Conservation (phyloP, 331 rosid species). For the Prunus yedoensis region DNA sequence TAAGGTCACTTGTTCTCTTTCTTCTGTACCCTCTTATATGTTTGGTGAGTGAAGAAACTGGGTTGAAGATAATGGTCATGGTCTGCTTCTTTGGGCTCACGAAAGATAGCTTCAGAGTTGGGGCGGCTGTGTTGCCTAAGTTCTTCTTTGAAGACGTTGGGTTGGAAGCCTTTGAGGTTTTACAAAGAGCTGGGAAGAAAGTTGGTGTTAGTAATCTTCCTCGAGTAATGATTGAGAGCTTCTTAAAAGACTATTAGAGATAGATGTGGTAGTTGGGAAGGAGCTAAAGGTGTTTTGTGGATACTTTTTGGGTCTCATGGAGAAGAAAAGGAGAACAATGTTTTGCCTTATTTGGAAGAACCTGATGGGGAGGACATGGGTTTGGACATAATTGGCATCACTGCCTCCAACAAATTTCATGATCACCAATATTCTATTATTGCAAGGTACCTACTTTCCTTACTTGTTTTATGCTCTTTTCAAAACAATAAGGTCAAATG, state of each 20-base stretch:
- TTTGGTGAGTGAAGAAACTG: slow-evolving; percentile 40
- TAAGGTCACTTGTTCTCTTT: slow-evolving; percentile 51
- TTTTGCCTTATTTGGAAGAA: slow-evolving; percentile 26
- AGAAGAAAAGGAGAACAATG: slow-evolving; percentile 31
- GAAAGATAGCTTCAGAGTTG: slow-evolving; percentile 56
- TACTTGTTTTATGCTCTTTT: neutral
- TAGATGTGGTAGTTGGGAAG: slow-evolving; percentile 63
- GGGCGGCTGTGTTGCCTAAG: slow-evolving; percentile 73
- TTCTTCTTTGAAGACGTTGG: slow-evolving; percentile 76
- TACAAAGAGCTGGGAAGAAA: slow-evolving; percentile 49
- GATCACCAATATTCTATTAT: slow-evolving; percentile 40
- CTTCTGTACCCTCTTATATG: slow-evolving; percentile 59
- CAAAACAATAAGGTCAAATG: too few species aligned
- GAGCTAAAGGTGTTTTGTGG: slow-evolving; percentile 64
- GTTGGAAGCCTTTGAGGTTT: slow-evolving; percentile 50
- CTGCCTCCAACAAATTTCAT: slow-evolving; percentile 25
- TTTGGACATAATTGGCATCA: slow-evolving; percentile 52
- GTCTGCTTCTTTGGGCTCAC: slow-evolving; percentile 73
- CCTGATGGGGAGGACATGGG: slow-evolving; percentile 25
- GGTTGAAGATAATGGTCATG: slow-evolving; percentile 76
- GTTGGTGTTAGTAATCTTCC: slow-evolving; percentile 65
- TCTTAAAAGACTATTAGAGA: slow-evolving; percentile 73
- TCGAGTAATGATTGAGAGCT: slow-evolving; percentile 67
- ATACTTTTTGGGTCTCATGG: slow-evolving; percentile 67
- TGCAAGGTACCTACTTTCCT: slow-evolving; percentile 54